Base-by-base conservation (phyloP, 208 protist genomes). In the Leishmania lainsoni region DNA sequence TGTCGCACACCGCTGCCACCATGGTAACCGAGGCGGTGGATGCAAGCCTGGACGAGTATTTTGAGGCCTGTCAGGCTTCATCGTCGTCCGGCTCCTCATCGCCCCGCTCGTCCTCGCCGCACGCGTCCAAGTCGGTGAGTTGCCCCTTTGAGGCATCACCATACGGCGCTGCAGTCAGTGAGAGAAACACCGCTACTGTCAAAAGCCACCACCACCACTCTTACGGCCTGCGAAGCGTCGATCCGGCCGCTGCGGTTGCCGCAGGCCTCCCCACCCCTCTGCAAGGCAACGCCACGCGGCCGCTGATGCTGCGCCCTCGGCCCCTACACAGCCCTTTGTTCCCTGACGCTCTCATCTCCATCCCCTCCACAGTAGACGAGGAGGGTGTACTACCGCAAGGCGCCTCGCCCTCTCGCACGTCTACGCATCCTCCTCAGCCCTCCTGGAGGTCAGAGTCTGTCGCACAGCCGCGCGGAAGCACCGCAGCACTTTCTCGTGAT, bases 21-120 rank as follows among this genome's bases (percentile, higher is more conserved):
- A 20, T 26, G n/a, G 52, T 17, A 73, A 20, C 69, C 5, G 69
- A 2, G 35, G 35, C 35, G 17, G 56, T 42, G 22, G 84, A 94
- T 22, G 79, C 75, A 26, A 42, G 9, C 16, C 69, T 94, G 6
- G 81, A 86, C 17, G 87, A 90, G 26, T 94, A 94, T 80, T 94
- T 86, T n/a, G 85, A 79, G 12, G 89, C 80, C 10, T 95, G 91
- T 59, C 39, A 54, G 32, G 74, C 79, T 1, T 66, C 82, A 12
- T 78, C 78, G 16, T 71, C 79, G 0, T 73, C 81, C 16, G 39
- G 61, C 1, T 39, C 56, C 12, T 49, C 32, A 3, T 77, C 75
- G 48, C 78, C 74, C 70, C 78, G 52, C 35, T 79, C 81, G 12
- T 76, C 61, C 26, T 81, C 78, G 68, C 52, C n/a, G 17, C 68